Conservation (phyloP, 331 rosid genomes). For the Acacia pycnantha region DNA sequence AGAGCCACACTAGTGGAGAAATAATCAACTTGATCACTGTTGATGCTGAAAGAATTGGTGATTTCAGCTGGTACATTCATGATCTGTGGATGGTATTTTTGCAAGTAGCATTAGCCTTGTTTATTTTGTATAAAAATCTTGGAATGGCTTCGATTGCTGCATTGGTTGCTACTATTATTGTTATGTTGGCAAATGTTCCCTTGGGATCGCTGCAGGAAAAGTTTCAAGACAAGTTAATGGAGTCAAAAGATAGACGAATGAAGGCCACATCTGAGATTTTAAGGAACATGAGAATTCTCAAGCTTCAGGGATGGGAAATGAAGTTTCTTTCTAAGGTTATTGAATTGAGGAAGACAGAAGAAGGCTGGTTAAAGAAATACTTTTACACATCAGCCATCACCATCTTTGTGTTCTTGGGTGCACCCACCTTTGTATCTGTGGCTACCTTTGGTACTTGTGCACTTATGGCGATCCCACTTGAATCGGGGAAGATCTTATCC, state of each 20-base stretch:
- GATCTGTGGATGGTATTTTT: conserved; percentile 60
- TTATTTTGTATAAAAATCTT: conserved; percentile 71
- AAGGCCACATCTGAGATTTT: conserved; percentile 61
- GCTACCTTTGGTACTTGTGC: conserved; percentile 59
- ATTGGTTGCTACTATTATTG: conserved; percentile 47
- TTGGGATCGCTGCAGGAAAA: conserved; percentile 55
- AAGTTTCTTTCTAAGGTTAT: conserved; percentile 60
- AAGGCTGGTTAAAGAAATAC: conserved; percentile 49
- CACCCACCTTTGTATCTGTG: conserved; percentile 60
- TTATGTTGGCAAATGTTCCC: conserved; percentile 61
- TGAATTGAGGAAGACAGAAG: conserved; percentile 46
- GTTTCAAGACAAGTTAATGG: conserved; percentile 63
- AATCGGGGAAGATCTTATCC: conserved; percentile 66
- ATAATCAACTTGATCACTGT: conserved; percentile 84
- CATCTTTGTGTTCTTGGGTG: conserved; percentile 49
- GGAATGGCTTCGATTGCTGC: conserved; percentile 60
- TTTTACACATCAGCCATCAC: conserved; percentile 41
- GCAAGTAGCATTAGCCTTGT: conserved; percentile 59
- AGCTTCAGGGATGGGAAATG: conserved; percentile 83
- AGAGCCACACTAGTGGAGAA: conserved; percentile 71
- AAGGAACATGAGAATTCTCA: conserved; percentile 77
- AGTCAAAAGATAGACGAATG: conserved; percentile 66
- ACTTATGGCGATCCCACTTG: conserved; percentile 62
- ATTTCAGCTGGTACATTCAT: conserved; percentile 65
- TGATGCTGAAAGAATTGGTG: conserved; percentile 78